These are phyloP conservation scores for Panaeolus papilionaceus DNA, from an alignment of 768 basidiomycete species.

Conservation along the genomic window DNA sequence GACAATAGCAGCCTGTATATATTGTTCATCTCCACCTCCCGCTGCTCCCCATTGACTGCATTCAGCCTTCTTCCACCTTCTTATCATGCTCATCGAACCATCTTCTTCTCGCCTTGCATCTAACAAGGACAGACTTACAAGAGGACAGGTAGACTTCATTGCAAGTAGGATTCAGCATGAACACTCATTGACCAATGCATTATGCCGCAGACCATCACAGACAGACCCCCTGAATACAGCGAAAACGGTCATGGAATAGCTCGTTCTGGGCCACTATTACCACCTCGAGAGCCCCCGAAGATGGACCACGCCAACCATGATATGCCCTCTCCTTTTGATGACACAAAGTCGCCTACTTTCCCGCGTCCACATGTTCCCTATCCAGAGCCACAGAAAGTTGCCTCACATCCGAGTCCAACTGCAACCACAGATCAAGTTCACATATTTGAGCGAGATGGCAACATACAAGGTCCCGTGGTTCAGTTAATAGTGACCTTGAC, in stretches of 20 bases:
- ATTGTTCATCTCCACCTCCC: too few species aligned
- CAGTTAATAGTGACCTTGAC: background rate
- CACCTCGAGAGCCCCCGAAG: background rate
- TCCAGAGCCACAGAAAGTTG: background rate
- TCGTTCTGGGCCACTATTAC: background rate
- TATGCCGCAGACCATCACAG: constrained; percentile 7
- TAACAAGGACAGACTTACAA: background rate
- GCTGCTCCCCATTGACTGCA: too few species aligned
- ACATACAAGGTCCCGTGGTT: constrained; percentile 37
- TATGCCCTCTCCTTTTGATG: background rate
- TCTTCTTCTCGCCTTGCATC: background rate
- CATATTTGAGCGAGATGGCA: constrained; percentile 35
- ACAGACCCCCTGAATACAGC: constrained; percentile 35
- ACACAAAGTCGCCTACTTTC: background rate
- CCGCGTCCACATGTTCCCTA: background rate
- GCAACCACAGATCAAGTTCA: constrained; percentile 36
- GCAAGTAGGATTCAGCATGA: background rate
- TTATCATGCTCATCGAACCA: constrained; percentile 13
- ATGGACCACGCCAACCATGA: background rate
- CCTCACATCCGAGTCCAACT: background rate
- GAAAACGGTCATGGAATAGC: constrained; percentile 2
- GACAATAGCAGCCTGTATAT: background rate
- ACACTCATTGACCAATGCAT: background rate
- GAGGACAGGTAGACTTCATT: background rate
- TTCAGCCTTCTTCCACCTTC: background rate